Percentiles rank a stretch among this genome's conserved stretches.
Conservation (phyloP, 768 basidiomycete species). For the Leccinum subgranulosum region DNA sequence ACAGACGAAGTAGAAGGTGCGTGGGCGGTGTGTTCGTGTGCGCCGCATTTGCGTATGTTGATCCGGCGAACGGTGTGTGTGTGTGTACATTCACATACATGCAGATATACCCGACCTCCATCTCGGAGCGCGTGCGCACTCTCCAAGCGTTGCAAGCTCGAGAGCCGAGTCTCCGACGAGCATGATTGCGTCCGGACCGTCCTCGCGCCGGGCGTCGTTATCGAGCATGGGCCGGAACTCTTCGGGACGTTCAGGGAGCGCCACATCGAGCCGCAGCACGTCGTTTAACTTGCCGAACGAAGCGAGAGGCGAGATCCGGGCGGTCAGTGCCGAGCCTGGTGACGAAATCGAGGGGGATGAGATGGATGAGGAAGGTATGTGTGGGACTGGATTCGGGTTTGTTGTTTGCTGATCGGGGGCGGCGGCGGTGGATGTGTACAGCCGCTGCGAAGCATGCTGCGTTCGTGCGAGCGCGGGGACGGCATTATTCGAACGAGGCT, state of each 20-base stretch:
- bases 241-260: slow-evolving; percentile 59
- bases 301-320: slow-evolving; percentile 56
- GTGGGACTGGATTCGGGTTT: not conserved
- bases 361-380: slow-evolving; percentile 84
- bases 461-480: slow-evolving; percentile 74
- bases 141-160: slow-evolving; percentile 41
- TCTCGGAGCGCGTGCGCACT: slow-evolving; percentile 39
- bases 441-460: slow-evolving; percentile 81
- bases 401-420: not conserved
- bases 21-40: slow-evolving; percentile 9
- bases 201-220: slow-evolving; percentile 72
- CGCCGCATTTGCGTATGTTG: not conserved
- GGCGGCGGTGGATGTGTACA: slow-evolving; percentile 29
- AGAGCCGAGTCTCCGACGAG: slow-evolving; percentile 55
- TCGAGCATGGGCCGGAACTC: slow-evolving; percentile 56
- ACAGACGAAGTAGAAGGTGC: slow-evolving; percentile 83
- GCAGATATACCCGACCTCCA: slow-evolving; percentile 83
- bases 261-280: slow-evolving; percentile 73
- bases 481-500: slow-evolving; percentile 89
- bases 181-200: slow-evolving; percentile 60
- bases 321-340: slow-evolving; percentile 38
- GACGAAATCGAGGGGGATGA: slow-evolving; percentile 72
- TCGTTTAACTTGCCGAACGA: slow-evolving; percentile 80
- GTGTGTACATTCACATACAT: not conserved
- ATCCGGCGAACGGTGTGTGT: not conserved